Base-by-base conservation (phyloP, 257 asterid species). In the Hygrophila difformis region DNA sequence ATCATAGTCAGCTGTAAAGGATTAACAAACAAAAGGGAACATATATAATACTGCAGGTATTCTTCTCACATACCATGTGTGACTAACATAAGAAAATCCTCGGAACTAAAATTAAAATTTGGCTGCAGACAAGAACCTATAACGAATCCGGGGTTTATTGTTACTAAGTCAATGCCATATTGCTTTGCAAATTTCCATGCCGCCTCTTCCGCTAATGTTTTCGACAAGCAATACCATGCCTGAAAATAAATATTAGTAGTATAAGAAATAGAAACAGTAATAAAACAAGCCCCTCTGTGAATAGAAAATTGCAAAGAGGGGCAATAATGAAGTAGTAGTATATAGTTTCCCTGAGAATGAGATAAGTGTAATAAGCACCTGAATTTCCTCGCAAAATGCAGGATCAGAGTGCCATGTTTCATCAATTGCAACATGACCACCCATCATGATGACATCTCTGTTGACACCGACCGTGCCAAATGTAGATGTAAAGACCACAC, bases 401-500 rank as follows among this genome's bases (percentile, higher is more conserved):
- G 73, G 53, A 14, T 69, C 78, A 1, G 81, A 67, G 53, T 61
- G 67, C 71, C 72, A 73, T 39, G 68, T 67, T 47, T 77, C 86
- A 35, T 77, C 86, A 23, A 66, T 44, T 12, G 71, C 37, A 26
- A 59, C 75, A 18, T 55, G 76, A 2, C 39, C 54, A 47, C 39
- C 67, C n/a, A n/a, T n/a, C n/a, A n/a, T n/a, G n/a, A 50, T 22
- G 19, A 58, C 42, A 18, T 38, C 20, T 33, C 20, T 12, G 28
- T 51, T 65, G 61, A 18, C 73, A 11, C 43, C 9, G 12, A 68
- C 62, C 1, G 92, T 49, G n/a, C 63, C 62, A 1, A 54, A 53
- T 0, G 86, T 70, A 24, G 92, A 76, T 19, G 92, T 73, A 34
- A 80, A 4, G 23, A 80, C 72, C 14, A 70, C 78, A 20, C 86